Evolutionary conservation across 2,329 filamentous ascomycete genomes (phyloP).

Genomic region (Fusarium proliferatum): DNA sequence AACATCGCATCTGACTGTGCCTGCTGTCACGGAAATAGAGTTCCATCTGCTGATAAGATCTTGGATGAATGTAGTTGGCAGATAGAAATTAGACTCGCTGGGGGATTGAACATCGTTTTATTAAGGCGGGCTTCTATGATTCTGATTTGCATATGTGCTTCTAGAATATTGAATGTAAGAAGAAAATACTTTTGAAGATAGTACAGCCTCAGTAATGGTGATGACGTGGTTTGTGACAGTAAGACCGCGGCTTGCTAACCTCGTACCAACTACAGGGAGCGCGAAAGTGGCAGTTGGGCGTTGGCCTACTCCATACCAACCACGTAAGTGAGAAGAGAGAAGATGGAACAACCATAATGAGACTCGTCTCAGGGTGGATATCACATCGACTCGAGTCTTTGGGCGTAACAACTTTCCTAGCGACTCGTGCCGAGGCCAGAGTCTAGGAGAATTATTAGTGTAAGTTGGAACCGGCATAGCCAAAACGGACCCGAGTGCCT

Average conservation of each 20-base stretch:
- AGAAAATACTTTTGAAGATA: neutral
- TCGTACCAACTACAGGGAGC: constrained; percentile 95
- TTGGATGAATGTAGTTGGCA: neutral
- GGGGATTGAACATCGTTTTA: neutral
- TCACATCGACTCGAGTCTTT: neutral
- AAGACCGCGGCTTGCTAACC: constrained; percentile 96
- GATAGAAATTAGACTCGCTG: neutral
- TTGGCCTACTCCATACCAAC: neutral
- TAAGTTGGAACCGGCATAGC: neutral
- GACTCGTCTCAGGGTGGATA: neutral
- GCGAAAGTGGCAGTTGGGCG: constrained; percentile 89
- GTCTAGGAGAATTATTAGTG: neutral
- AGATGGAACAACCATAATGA: neutral
- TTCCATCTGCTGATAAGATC: neutral
- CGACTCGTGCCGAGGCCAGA: neutral
- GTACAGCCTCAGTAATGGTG: constrained; percentile 65
- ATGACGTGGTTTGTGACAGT: constrained; percentile 93
- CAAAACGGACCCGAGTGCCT: neutral
- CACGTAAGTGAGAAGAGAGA: neutral
- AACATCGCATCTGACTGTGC: neutral
- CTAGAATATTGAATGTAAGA: neutral
- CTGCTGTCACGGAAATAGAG: neutral
- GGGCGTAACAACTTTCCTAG: neutral
- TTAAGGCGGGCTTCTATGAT: neutral
- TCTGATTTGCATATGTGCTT: neutral